Evolutionary conservation across 2,329 filamentous ascomycete genomes (phyloP), one percentile per base, ranked within the genome.

Genomic region (Fusarium zealandicum): DNA sequence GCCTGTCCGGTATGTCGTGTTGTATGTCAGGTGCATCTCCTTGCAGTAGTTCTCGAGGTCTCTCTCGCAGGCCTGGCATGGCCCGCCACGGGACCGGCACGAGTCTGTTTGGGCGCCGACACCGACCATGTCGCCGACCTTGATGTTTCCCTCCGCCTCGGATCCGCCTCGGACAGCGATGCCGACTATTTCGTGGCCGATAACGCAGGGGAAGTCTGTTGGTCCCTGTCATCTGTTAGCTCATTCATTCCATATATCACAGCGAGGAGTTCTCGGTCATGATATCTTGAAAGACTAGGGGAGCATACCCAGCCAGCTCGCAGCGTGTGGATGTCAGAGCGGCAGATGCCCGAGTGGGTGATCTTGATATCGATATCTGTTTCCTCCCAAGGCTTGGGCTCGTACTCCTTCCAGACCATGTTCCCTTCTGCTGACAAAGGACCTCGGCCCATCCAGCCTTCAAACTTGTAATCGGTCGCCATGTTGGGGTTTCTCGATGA

Each of bases 1-100:
- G 0, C 87, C 89, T 28, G 81, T 78, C n/a, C 80, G 78, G 71
- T 80, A 83, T 17, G 76, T 78, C 32, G 76, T 75, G 57, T 82
- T 82, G 63, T 88, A 90, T 0, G 87, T 90, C 47, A 82, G 78
- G 16, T 83, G 72, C 69, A 81, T 80, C 53, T 85, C 72, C n/a
- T 75, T 73, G 76, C 86, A 90, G 75, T 89, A 89, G 38, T 86
- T 88, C 74, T 90, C 85, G 63, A 87, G 87, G 61, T 85, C 82
- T 62, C 82, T 82, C 59, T 82, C 82, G 76, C 87, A 90, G 10
- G 61, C 64, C 4, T 50, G 41, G 43, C 67, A 69, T 33, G 64
- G 22, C 8, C 55, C 20, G 65, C 86, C 80, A 55, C 81, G 80
- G 76, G 86, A 89, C 28, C 87, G 78, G 73, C 87, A 89, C 22